phyloP scores from a whole-genome alignment of 306 rosid species.

The Quercus aquifolioides region DNA sequence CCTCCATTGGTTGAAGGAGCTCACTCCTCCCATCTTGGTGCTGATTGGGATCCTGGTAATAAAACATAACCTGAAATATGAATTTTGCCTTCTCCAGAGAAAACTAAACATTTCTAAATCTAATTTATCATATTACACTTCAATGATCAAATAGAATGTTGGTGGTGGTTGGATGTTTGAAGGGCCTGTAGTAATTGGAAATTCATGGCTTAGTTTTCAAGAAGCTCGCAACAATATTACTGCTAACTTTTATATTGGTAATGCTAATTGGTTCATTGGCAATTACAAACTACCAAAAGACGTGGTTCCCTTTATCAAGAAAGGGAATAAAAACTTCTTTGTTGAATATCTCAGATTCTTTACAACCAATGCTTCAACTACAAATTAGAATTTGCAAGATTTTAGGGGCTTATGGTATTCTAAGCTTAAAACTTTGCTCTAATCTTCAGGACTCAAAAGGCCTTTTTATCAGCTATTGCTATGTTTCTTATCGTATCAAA shows the following conservation, averaged over 20 bases:
- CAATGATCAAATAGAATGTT: no score
- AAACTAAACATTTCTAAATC: neutral
- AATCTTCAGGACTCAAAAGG: no score
- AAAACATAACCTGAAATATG: no score
- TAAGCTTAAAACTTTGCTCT: no score
- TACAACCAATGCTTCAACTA: no score
- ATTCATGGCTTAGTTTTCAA: neutral
- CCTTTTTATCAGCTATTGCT: no score
- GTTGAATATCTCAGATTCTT: neutral
- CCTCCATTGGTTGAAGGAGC: neutral
- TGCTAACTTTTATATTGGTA: neutral
- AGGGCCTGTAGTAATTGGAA: no score
- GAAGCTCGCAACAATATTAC: constrained; percentile 10
- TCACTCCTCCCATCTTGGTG: constrained; percentile 18
- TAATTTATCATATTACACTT: no score
- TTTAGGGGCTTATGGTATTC: neutral
- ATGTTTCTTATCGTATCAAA: neutral
- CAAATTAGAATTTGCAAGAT: neutral
- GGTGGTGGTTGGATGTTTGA: no score
- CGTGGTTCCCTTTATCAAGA: neutral
- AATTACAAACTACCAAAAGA: neutral
- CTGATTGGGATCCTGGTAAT: neutral
- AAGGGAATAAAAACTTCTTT: neutral
- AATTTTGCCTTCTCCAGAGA: neutral
- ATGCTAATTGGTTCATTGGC: constrained; percentile 20